Conservation (phyloP, 1,139 yeast genomes). For the Meyerozyma smithsonii region DNA sequence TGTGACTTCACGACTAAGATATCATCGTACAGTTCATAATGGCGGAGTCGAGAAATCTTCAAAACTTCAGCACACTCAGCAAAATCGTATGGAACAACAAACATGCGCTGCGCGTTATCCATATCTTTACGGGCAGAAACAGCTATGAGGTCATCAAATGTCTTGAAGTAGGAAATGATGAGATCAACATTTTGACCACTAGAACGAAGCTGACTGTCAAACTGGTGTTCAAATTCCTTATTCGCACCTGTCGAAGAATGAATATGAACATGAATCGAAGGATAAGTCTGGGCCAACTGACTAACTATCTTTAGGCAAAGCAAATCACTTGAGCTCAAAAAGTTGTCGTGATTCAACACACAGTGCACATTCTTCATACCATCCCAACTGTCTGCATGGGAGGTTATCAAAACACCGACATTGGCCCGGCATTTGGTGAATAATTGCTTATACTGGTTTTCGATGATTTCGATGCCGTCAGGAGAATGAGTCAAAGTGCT, state of each 20-base stretch:
- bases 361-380: slow-evolving; percentile 18
- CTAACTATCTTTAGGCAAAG: slow-evolving; percentile 25
- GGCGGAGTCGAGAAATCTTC: background rate
- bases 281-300: slow-evolving; percentile 12
- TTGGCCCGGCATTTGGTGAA: slow-evolving; percentile 23
- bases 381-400: slow-evolving; percentile 10
- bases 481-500: slow-evolving; percentile 18
- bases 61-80: slow-evolving; percentile 1
- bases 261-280: slow-evolving; percentile 7
- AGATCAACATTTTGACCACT: slow-evolving; percentile 6
- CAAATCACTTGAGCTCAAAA: slow-evolving; percentile 31
- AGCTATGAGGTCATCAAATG: slow-evolving; percentile 5
- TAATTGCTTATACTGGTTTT: slow-evolving; percentile 22
- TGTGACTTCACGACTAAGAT: background rate
- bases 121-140: background rate
- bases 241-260: slow-evolving; percentile 8
- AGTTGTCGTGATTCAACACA: slow-evolving; percentile 27
- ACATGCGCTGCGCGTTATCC: background rate
- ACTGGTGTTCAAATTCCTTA: slow-evolving; percentile 11
- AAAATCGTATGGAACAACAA: slow-evolving; percentile 1
- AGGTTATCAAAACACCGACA: slow-evolving; percentile 28
- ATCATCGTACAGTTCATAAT: background rate
- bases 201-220: slow-evolving; percentile 5
- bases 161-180: slow-evolving; percentile 7
- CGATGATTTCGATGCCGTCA: slow-evolving; percentile 17